These are phyloP conservation scores for Rubia peregrina DNA, from an alignment of 305 asterid genomes.

Conservation along the genomic window DNA sequence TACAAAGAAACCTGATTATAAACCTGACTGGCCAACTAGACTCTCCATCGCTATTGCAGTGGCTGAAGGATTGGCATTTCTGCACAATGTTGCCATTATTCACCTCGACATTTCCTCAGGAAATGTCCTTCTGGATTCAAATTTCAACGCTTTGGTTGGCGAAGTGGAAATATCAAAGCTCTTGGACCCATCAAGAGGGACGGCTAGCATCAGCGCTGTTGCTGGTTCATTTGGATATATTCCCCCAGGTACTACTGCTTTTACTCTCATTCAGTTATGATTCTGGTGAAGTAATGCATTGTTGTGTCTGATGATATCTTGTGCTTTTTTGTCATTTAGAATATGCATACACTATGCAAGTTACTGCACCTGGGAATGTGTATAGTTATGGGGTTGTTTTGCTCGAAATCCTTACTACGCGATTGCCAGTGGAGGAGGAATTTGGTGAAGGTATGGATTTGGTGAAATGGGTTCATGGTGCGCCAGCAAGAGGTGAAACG, in stretches of 20 bases:
- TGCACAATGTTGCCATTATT: constrained; percentile 77
- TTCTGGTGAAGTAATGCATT: background rate
- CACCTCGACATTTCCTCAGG: constrained; percentile 94
- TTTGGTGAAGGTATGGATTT: constrained; percentile 95
- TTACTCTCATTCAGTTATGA: background rate
- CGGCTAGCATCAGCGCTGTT: constrained; percentile 95
- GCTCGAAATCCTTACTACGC: constrained; percentile 85
- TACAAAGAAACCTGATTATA: constrained; percentile 37
- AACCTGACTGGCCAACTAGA: constrained; percentile 77
- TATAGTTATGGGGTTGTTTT: constrained; percentile 91
- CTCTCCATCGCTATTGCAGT: constrained; percentile 85
- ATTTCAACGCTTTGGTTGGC: constrained; percentile 63
- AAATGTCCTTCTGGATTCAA: constrained; percentile 72
- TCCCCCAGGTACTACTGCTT: constrained; percentile 72
- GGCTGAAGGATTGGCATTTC: constrained; percentile 87
- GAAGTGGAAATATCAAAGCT: constrained; percentile 94
- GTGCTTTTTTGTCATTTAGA: constrained; percentile 34
- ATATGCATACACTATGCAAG: constrained; percentile 98
- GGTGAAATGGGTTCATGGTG: constrained; percentile 96
- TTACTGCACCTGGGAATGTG: constrained; percentile 93
- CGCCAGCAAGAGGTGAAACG: constrained; percentile 82
- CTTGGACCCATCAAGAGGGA: constrained; percentile 88
- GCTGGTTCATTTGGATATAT: constrained; percentile 98
- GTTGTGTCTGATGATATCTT: constrained; percentile 3
- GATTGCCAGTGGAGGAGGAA: constrained; percentile 79